Conservation (phyloP, 176 grass and related monocot genomes). For the Metroxylon sagu region DNA sequence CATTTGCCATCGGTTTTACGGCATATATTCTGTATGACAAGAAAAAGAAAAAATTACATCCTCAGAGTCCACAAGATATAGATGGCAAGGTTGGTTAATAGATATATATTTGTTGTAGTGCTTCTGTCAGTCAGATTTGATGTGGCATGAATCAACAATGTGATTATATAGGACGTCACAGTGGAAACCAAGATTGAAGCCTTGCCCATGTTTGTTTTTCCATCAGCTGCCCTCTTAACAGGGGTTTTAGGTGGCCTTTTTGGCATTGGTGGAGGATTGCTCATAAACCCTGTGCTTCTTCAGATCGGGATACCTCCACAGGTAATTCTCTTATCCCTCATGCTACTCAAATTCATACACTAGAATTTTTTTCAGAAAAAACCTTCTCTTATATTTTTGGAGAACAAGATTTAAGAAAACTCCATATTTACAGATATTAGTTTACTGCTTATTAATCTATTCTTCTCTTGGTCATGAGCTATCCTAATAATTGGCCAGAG, state of each 20-base stretch:
- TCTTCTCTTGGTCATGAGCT: no score
- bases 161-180: no score
- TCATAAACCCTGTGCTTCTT: constrained; percentile 75
- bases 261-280: constrained; percentile 69
- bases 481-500: no score
- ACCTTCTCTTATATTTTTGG: no score
- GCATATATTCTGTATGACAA: background rate
- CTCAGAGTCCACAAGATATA: background rate
- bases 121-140: no score
- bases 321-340: constrained; percentile 20
- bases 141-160: no score
- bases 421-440: no score
- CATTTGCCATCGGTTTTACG: background rate
- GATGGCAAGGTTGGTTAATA: background rate
- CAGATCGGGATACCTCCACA: constrained; percentile 64
- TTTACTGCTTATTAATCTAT: no score
- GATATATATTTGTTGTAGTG: no score
- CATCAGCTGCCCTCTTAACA: constrained; percentile 46
- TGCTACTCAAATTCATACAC: no score
- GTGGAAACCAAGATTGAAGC: constrained; percentile 2
- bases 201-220: constrained; percentile 34
- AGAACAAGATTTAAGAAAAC: no score
- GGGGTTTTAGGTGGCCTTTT: constrained; percentile 77
- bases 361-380: no score
- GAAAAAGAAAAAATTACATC: background rate